Conservation (phyloP, 2,329 filamentous ascomycete species). For the Diaporthe aspalathi region DNA sequence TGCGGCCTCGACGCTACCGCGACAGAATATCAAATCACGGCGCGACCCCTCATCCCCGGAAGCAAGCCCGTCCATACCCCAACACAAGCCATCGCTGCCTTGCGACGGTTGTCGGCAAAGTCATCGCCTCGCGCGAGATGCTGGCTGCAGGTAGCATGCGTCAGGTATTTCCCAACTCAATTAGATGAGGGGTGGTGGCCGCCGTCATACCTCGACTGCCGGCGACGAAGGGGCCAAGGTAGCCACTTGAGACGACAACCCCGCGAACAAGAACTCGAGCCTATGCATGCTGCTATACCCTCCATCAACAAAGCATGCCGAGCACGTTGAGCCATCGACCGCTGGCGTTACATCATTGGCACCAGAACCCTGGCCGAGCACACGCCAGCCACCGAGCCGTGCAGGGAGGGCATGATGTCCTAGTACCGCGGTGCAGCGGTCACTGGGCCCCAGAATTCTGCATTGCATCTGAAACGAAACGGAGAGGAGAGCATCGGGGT, state of each 20-base stretch:
- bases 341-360: conserved; percentile 26
- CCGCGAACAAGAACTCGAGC: conserved; percentile 23
- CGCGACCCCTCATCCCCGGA: conserved; percentile 35
- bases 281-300: conserved; percentile 25
- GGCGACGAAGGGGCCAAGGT: conserved; percentile 22
- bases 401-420: conserved; percentile 27
- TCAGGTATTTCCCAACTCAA: conserved; percentile 23
- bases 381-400: conserved; percentile 33
- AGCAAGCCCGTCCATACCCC: conserved; percentile 23
- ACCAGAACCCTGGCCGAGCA: conserved; percentile 26
- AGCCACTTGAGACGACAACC: conserved; percentile 27
- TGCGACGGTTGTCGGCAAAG: conserved; percentile 16
- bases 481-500: conserved; percentile 24
- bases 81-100: conserved; percentile 38
- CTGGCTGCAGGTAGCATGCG: conserved; percentile 14
- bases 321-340: background rate
- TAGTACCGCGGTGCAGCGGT: conserved; percentile 18
- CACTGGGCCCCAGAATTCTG: conserved; percentile 27
- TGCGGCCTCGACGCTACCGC: conserved; percentile 28
- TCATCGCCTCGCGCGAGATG: conserved; percentile 13
- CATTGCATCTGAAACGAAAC: conserved; percentile 34
- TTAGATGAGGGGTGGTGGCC: conserved; percentile 19
- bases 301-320: conserved; percentile 20
- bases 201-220: conserved; percentile 29
- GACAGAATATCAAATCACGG: conserved; percentile 28